Conservation (phyloP, 129 eudicot species). For the Deinandra increscens region DNA sequence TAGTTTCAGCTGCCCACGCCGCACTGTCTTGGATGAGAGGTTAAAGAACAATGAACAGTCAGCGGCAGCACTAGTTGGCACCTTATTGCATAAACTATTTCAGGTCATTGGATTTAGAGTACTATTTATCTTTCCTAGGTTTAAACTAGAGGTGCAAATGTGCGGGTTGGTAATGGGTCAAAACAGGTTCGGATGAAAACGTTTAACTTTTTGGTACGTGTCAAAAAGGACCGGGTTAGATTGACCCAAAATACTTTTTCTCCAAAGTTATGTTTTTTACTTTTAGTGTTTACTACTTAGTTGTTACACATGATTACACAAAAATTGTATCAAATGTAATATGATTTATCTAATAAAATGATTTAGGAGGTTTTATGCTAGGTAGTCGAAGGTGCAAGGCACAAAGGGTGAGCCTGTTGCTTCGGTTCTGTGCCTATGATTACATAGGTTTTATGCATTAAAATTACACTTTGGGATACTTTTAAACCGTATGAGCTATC, state of each 20-base stretch:
- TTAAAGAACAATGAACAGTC: slow-evolving; percentile 67
- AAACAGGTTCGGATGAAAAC: background rate
- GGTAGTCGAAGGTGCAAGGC: too few species aligned
- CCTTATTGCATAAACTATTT: slow-evolving; percentile 87
- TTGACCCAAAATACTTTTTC: background rate
- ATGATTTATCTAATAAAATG: background rate
- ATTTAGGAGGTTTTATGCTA: background rate
- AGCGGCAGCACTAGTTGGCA: slow-evolving; percentile 78
- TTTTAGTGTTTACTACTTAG: background rate
- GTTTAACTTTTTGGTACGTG: background rate
- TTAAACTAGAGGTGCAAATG: background rate
- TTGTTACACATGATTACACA: slow-evolving; percentile 1
- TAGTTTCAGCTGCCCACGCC: slow-evolving; percentile 91
- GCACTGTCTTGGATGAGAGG: slow-evolving; percentile 92
- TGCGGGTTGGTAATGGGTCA: background rate
- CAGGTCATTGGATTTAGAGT: slow-evolving; percentile 46
- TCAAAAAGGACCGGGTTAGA: background rate
- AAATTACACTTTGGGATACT: background rate
- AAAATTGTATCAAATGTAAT: background rate
- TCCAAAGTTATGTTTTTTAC: background rate
- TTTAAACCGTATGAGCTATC: background rate
- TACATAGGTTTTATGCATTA: background rate
- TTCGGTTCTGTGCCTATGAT: too few species aligned
- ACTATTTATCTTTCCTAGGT: slow-evolving; percentile 9
- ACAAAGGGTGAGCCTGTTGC: too few species aligned